Evolutionary conservation across 116 monocot genomes (phyloP).

Genomic region (Posidonia oceanica): DNA sequence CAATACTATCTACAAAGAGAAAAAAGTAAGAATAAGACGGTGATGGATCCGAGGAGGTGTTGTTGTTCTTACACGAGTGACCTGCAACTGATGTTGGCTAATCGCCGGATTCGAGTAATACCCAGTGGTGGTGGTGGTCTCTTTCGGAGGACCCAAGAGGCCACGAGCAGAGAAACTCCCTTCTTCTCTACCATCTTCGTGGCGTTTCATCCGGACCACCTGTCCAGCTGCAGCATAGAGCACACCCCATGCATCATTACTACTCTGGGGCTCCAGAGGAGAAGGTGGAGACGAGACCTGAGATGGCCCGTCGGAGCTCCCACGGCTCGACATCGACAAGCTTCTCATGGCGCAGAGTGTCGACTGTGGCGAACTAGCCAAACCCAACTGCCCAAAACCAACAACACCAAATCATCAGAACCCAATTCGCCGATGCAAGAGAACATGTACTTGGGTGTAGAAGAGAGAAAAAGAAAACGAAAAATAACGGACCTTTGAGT

Average conservation of each 20-base stretch:
- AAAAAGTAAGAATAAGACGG: neutral
- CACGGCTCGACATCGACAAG: constrained; percentile 24
- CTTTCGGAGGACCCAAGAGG: constrained; percentile 9
- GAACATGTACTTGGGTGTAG: too few species aligned
- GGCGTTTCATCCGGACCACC: constrained; percentile 14
- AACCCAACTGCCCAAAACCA: neutral
- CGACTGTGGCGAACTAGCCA: constrained; percentile 56
- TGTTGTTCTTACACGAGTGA: neutral
- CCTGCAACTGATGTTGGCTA: constrained; percentile 19
- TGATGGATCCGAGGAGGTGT: neutral
- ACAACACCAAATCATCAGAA: too few species aligned
- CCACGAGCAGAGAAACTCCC: neutral
- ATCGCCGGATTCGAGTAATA: constrained; percentile 5
- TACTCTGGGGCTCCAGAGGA: constrained; percentile 16
- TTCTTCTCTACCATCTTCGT: neutral
- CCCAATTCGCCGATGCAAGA: neutral
- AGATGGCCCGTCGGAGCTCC: constrained; percentile 32
- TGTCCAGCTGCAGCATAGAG: constrained; percentile 40
- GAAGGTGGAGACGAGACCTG: constrained; percentile 25
- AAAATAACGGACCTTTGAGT: constrained; percentile 18
- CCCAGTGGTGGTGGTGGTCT: constrained; percentile 4
- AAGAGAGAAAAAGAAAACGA: neutral
- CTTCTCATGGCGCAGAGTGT: constrained; percentile 30
- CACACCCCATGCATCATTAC: constrained; percentile 29
- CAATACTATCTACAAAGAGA: neutral